phyloP scores from a whole-genome alignment of 768 basidiomycete species.

The Hygrocybe punicea region DNA sequence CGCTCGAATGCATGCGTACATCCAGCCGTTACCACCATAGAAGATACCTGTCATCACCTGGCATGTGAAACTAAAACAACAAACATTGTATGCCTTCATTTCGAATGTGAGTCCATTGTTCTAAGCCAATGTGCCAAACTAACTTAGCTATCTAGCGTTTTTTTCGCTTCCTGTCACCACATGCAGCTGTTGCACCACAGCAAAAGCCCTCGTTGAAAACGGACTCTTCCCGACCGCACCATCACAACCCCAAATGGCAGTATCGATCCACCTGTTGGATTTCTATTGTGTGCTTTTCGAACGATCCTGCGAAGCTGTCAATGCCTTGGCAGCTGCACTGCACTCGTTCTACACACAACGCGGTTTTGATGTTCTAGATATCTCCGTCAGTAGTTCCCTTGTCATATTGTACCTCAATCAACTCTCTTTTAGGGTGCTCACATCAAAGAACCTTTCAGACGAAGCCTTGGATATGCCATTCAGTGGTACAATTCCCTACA shows the following conservation, averaged over 20 bases:
- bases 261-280: constrained; percentile 29
- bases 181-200: constrained; percentile 22
- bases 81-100: constrained; percentile 12
- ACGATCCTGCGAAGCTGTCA: constrained; percentile 35
- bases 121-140: too few species aligned
- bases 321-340: constrained; percentile 26
- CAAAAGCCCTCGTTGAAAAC: constrained; percentile 24
- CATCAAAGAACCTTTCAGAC: constrained; percentile 31
- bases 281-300: constrained; percentile 37
- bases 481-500: constrained; percentile 30
- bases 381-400: constrained; percentile 11
- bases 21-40: neutral
- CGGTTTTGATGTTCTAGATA: constrained; percentile 20
- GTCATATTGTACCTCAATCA: neutral
- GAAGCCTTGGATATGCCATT: constrained; percentile 20
- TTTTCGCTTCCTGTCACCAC: constrained; percentile 3
- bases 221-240: constrained; percentile 36
- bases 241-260: constrained; percentile 18
- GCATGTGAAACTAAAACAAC: constrained; percentile 1
- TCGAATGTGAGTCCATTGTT: constrained; percentile 8
- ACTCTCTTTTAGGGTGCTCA: constrained; percentile 18
- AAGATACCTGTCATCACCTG: neutral
- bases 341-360: constrained; percentile 28
- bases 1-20: neutral
- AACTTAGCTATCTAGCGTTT: constrained; percentile 15